Percentiles rank a stretch among this genome's conserved stretches.
These are phyloP conservation scores for Euptelea pleiosperma DNA, from an alignment of 164 flowering plant species.

Conservation along the genomic window DNA sequence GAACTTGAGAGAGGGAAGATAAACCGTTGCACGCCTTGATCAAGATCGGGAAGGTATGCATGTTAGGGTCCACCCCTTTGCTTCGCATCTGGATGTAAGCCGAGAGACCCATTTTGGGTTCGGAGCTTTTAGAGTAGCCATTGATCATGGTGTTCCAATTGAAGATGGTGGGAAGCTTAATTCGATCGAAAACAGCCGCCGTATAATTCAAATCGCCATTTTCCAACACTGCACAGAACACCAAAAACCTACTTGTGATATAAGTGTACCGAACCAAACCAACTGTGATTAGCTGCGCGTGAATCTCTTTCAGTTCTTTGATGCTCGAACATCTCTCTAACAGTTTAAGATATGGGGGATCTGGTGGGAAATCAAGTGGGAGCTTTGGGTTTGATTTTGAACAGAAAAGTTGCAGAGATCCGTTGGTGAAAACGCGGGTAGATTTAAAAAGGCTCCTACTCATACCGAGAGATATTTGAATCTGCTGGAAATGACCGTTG, in stretches of 20 bases:
- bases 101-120: conserved; percentile 21
- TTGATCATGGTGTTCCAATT: conserved; percentile 26
- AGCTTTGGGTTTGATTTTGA: background rate
- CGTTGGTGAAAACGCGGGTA: conserved; percentile 9
- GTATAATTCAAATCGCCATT: conserved; percentile 14
- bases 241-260: conserved; percentile 14
- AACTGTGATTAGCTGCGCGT: conserved; percentile 7
- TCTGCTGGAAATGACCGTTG: too few species aligned
- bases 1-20: conserved; percentile 16
- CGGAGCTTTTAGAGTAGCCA: conserved; percentile 10
- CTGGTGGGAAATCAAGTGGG: background rate
- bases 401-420: conserved; percentile 1
- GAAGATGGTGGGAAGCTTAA: conserved; percentile 19
- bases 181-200: conserved; percentile 12
- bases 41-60: conserved; percentile 16
- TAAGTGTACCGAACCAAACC: conserved; percentile 16
- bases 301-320: conserved; percentile 11
- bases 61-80: conserved; percentile 12
- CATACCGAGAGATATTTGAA: background rate
- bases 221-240: conserved; percentile 8
- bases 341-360: conserved; percentile 7
- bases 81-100: conserved; percentile 14
- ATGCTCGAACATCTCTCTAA: conserved; percentile 15
- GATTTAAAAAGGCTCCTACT: background rate
- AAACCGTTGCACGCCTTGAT: conserved; percentile 14